These are phyloP conservation scores for Hypoxylon lienhwacheense DNA, from an alignment of 495 filamentous ascomycete species.

Conservation along the genomic window DNA sequence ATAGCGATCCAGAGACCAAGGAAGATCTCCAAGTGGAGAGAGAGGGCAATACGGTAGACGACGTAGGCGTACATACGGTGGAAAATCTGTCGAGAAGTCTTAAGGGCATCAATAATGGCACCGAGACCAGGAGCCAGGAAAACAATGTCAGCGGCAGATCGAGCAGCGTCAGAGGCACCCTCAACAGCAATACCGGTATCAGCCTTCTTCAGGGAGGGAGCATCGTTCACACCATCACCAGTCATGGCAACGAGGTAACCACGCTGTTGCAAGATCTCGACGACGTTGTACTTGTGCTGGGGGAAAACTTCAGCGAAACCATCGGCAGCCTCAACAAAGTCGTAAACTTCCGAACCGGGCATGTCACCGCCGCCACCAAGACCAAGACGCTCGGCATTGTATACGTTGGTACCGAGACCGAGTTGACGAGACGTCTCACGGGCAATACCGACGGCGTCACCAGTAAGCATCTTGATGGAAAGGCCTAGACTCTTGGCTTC, in stretches of 20 bases:
- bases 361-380: slow-evolving; percentile 83
- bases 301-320: slow-evolving; percentile 96
- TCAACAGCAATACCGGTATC: slow-evolving; percentile 94
- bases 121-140: slow-evolving; percentile 89
- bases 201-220: slow-evolving; percentile 93
- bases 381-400: slow-evolving; percentile 87
- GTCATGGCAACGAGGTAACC: slow-evolving; percentile 98
- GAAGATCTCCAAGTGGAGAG: slow-evolving; percentile 86
- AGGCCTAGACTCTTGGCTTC: slow-evolving; percentile 87
- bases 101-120: slow-evolving; percentile 89
- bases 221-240: slow-evolving; percentile 97
- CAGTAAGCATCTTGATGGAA: slow-evolving; percentile 95
- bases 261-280: slow-evolving; percentile 94
- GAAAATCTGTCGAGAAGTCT: slow-evolving; percentile 94
- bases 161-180: slow-evolving; percentile 89
- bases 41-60: slow-evolving; percentile 92
- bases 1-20: slow-evolving; percentile 89
- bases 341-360: slow-evolving; percentile 88
- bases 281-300: slow-evolving; percentile 97
- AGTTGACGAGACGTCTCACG: slow-evolving; percentile 87
- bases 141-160: slow-evolving; percentile 91
- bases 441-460: slow-evolving; percentile 92
- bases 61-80: slow-evolving; percentile 97
- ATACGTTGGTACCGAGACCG: slow-evolving; percentile 90
- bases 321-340: slow-evolving; percentile 93